Evolutionary conservation across 2,329 filamentous ascomycete genomes (phyloP), one percentile per base, ranked within the genome.

Genomic region (Alternaria hordeiaustralica): DNA sequence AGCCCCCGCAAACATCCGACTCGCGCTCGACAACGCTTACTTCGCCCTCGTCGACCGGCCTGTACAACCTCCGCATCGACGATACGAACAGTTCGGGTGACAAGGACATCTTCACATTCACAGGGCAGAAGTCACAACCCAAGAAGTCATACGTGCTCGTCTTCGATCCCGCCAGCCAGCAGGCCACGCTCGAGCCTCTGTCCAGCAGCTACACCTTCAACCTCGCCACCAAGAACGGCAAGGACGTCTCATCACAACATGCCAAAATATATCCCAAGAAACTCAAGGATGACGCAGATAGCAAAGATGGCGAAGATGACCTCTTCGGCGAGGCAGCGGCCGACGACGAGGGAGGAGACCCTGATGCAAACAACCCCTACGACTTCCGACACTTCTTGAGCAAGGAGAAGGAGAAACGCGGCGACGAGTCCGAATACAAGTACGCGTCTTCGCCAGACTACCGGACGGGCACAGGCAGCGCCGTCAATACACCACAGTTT

Each of bases 121-220:
- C 71, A 6, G 83, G 83, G 23, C 67, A 75, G 44, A 76, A 75
- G 46, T 76, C 69, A 4, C 70, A 65, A 5, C 66, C 71, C 15
- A 74, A 75, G 62, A 78, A 76, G 66, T 75, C 78, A 10, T 82
- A 80, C 51, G 82, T 86, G 10, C 86, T 97, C 55, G 87, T 95
- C 61, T 96, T 95, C 75, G 92, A 97, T 78, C 85, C 90, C 9
- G 83, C 85, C 18, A 89, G 88, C 56, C 89, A 95, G 74, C 90
- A 87, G 60, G 96, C 96, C 69, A 89, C 96, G 26, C 86, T 97
- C 58, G 93, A 97, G 82, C 89, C 89, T 55, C 84, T 97, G 58
- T 88, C 93, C 75, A 91, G 90, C n/a, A 89, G 90, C 43, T 91
- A 97, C 80, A 90, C 93, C 74, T 94, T 97, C 90, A 97, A 97